Evolutionary conservation across 208 protist species (phyloP), one percentile per base, ranked within the genome.

Genomic region (Acanthamoeba royreba): DNA sequence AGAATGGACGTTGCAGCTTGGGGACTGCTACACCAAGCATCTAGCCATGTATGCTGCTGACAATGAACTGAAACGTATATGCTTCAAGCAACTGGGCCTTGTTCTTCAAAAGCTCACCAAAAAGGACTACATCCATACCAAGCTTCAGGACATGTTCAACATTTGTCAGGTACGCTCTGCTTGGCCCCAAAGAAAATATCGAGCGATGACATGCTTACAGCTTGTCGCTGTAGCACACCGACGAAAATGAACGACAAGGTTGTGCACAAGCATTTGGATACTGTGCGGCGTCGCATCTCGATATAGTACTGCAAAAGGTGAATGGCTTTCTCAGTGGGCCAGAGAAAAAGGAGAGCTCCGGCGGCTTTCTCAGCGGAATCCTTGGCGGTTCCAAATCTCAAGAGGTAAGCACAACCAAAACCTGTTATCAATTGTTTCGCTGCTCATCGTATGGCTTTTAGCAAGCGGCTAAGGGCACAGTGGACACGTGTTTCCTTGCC

Each of bases 251-350:
- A 31, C 93, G 94, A 22, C 66, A 93, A 58, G 96, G 95, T 33
- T 94, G 66, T 46, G 96, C 96, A 5, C 35, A 93, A 69, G 96
- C 94, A 42, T 93, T 96, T 69, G 96, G 96, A 11, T 94, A 94
- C 33, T 89, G 74, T 66, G 89, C 69, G n/a, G 72, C 81, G 13
- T 52, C 86, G 22, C 96, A 97, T 66, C 89, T 96, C 31, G 95
- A 97, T 63, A 89, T 93, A 7, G 92, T 96, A 11, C 87, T 97
- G 1, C 93, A 96, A 15, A 94, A 94, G 33, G 66, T 95, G 31
- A 63, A 88, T 33, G 46, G 17, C 19, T 88, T 63, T 35, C 81
- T 88, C 47, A 88, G 52, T 35, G 52, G 52, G 43, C 52, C 52
- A 43, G 81, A 88, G 61, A 83, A 43, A 17, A 94, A 94, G 81